A percentile compares a stretch with the other conserved stretches of the same genome.
Conservation (phyloP, 345 rosid genomes). For the Linum lewisii region DNA sequence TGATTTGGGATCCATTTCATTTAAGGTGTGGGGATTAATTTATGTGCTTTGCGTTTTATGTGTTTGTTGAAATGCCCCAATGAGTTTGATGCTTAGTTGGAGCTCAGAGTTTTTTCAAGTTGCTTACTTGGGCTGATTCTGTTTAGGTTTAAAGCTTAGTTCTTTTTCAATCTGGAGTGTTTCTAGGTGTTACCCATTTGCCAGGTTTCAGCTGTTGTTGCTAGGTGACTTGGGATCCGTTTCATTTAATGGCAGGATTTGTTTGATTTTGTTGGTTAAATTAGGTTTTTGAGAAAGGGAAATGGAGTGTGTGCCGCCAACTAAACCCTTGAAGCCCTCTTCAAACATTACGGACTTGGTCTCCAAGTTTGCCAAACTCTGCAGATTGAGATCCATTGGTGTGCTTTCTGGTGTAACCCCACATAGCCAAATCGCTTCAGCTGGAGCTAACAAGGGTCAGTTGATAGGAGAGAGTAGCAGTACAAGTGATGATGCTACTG, state of each 20-base stretch:
- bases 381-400: conserved; percentile 53
- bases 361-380: conserved; percentile 48
- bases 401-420: conserved; percentile 32
- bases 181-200: neutral
- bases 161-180: conserved; percentile 4
- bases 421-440: conserved; percentile 14
- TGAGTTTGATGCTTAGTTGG: neutral
- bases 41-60: neutral
- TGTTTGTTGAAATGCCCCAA: neutral
- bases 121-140: neutral
- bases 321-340: conserved; percentile 30
- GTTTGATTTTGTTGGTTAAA: conserved; percentile 1
- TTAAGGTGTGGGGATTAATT: too few relatives aligned
- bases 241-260: neutral
- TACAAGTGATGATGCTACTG: conserved; percentile 6
- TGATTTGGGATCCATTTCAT: neutral
- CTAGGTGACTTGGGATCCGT: neutral
- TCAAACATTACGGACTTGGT: conserved; percentile 39
- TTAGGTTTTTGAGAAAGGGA: neutral
- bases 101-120: neutral
- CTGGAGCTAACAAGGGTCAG: neutral
- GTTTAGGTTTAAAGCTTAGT: conserved; percentile 4
- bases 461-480: conserved; percentile 21
- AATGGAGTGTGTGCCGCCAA: conserved; percentile 34
- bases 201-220: conserved; percentile 2